Base-by-base conservation (phyloP, 495 filamentous ascomycete genomes). In the Penicillium salamii region DNA sequence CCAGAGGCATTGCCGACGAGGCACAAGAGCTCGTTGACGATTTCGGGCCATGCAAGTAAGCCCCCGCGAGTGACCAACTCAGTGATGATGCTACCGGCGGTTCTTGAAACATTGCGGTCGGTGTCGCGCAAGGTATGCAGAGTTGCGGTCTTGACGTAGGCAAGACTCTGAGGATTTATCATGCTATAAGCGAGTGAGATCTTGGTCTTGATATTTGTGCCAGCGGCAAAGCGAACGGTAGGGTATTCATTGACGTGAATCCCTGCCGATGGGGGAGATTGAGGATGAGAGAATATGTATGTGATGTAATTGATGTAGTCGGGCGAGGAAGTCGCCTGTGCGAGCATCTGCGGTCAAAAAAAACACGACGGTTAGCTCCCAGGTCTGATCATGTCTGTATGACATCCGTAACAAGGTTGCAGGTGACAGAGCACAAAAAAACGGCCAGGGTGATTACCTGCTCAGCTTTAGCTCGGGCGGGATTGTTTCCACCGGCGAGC, bases 261-360 rank as follows among this genome's bases (percentile, higher is more conserved):
- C 19, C 74, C 75, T 39, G 91, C 59, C 1, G 71, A 75, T 9
- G 77, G 55, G 13, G 86, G 82, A 28, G 78, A 70, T 48, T 83
- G 76, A 47, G 81, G 67, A 43, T 83, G 89, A 40, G 86, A 88
- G 66, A 95, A 87, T 15, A 99, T 79, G 63, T 90, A 97, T 41
- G 89, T 87, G 39, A 99, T 81, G 65, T 99, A 99, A 69, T 97
- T 97, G 70, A 92, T 89, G 76, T 97, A 90, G 66, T 97, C 92
- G 7, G 92, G 92, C 13, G 85, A 95, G 12, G 81, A 73, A 65
- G 91, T 92, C 29, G 95, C 93, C 76, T 95, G 88, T 45, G 83
- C 78, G 57, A 99, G 88, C 90, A 97, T 95, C 93, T 98, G 62
- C 45, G 50, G 6, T 11, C 1, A 5, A 41, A 24, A 12, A 33